Evolutionary conservation across 2,329 filamentous ascomycete genomes (phyloP), one percentile per base, ranked within the genome.

Genomic region (Stagonosporopsis tanaceti): DNA sequence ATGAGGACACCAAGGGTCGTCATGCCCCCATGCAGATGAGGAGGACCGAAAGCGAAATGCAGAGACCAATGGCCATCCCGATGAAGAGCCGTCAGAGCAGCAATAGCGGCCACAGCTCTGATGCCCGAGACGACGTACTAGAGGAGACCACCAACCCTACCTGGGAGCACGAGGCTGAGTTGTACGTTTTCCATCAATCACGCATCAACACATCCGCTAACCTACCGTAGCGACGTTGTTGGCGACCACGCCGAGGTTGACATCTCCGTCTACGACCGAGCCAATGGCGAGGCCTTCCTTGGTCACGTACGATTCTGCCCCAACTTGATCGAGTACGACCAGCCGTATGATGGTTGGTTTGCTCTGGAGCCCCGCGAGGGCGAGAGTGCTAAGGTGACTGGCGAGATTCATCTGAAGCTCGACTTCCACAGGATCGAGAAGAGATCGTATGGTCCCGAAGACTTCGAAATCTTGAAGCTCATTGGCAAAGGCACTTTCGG

Each of bases 401-500:
- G 95, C 50, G 94, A 99, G 73, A 90, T 99, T 47, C 91, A 91
- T 66, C 86, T 99, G 42, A 89, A 93, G 67, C 89, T 96, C 56
- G 84, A 86, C 20, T 99, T 95, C 76, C 92, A 97, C 71, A 88
- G 89, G 72, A 93, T 96, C 62, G 73, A 75, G 51, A 94, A 92
- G 81, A 96, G 89, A 76, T 91, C 95, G 62, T 96, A 94, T 70
- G 95, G 95, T 1, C 95, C 95, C 2, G 92, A 92, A 65, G 95
- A 99, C 75, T 99, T 99, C 77, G 89, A 96, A 68, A 96, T 99
- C 50, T 80, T 99, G 60, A 95, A 96, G 76, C 86, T 99, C 54
- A 98, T 99, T 64, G 95, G 95, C 61, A 98, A 98, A 79, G 95
- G 95, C 52, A 99, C 95, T 0, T 99, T 99, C 74, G 95, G 95